Evolutionary conservation across 2,329 filamentous ascomycete species (phyloP).

Genomic region (Basipetospora sp.): DNA sequence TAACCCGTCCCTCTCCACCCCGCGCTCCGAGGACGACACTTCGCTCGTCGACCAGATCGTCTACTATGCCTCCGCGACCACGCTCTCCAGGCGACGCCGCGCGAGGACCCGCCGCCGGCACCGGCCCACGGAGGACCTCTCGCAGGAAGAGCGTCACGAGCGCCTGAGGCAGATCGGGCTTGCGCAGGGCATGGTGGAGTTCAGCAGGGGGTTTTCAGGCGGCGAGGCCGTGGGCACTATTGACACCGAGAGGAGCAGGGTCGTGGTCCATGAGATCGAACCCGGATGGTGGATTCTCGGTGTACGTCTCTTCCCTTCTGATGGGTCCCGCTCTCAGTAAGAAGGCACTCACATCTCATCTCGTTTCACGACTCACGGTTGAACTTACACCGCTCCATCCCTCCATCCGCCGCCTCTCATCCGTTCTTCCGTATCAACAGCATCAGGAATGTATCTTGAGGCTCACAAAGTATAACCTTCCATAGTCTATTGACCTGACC

Average conservation of each 20-base stretch:
- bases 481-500: constrained; percentile 66
- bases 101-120: constrained; percentile 13
- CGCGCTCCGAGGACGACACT: constrained; percentile 26
- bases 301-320: constrained; percentile 35
- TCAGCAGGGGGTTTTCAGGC: constrained; percentile 73
- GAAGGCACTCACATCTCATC: too few species aligned
- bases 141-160: constrained; percentile 63
- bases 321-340: background rate
- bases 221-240: constrained; percentile 66
- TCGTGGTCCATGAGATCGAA: constrained; percentile 78
- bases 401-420: constrained; percentile 6
- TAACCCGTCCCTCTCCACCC: constrained; percentile 69
- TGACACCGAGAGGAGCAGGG: constrained; percentile 77
- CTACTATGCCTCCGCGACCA: constrained; percentile 63
- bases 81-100: constrained; percentile 24
- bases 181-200: constrained; percentile 90
- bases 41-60: constrained; percentile 69
- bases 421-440: background rate
- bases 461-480: constrained; percentile 1
- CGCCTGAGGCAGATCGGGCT: constrained; percentile 83
- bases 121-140: constrained; percentile 28
- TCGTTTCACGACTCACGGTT: too few species aligned
- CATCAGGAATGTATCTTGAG: too few species aligned
- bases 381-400: too few species aligned
- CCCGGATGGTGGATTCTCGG: constrained; percentile 89